phyloP scores from a whole-genome alignment of 176 grass and related monocot species.

The Oryza punctata region DNA sequence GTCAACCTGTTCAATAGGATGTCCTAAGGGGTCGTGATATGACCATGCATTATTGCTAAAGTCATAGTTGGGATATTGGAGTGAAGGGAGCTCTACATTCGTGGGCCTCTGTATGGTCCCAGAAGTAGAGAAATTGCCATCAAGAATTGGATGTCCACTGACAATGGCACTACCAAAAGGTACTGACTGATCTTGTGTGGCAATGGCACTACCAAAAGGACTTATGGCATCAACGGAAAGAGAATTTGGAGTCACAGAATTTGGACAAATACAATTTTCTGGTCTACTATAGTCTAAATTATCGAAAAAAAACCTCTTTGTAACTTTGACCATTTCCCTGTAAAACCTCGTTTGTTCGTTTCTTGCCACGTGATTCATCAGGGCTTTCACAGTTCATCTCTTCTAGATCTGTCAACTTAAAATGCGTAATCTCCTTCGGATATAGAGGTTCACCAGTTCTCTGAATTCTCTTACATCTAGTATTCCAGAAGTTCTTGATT shows the following conservation, averaged over 20 bases:
- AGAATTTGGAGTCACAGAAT: conserved; percentile 1
- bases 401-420: conserved; percentile 28
- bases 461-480: conserved; percentile 54
- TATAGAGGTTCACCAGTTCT: conserved; percentile 54
- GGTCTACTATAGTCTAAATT: conserved; percentile 25
- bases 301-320: conserved; percentile 31
- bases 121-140: conserved; percentile 64
- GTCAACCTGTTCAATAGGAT: conserved; percentile 28
- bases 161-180: conserved; percentile 35
- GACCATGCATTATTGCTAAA: conserved; percentile 5
- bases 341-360: conserved; percentile 30
- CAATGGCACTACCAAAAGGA: too few relatives aligned
- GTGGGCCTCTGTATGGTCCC: conserved; percentile 30
- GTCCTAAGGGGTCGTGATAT: not conserved
- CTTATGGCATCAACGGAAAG: not conserved
- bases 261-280: not conserved
- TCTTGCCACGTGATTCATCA: conserved; percentile 30
- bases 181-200: conserved; percentile 12
- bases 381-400: conserved; percentile 30
- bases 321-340: conserved; percentile 20
- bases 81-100: conserved; percentile 72
- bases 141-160: conserved; percentile 26
- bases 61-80: conserved; percentile 57
- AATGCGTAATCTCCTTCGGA: conserved; percentile 30
- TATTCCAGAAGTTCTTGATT: conserved; percentile 88